A percentile compares a stretch with the other conserved stretches of the same genome.
Conservation (phyloP, 2,329 filamentous ascomycete genomes). For the Calonectria ilicicola region DNA sequence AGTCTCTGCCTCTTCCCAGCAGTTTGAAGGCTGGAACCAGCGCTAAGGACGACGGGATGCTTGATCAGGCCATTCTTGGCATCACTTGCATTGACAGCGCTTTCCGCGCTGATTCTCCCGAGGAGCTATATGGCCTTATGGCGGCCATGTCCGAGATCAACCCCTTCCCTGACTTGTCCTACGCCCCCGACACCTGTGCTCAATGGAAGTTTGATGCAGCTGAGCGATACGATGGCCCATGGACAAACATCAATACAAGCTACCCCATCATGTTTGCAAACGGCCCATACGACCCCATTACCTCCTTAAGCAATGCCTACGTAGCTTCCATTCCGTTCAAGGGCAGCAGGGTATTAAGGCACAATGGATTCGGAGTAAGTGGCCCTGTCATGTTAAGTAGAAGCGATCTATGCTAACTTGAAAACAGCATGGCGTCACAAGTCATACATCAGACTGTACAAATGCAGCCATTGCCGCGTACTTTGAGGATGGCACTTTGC, state of each 20-base stretch:
- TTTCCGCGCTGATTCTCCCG: not conserved
- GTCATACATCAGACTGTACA: constrained; percentile 6
- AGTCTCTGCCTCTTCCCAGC: no score
- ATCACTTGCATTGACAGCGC: not conserved
- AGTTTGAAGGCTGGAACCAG: not conserved
- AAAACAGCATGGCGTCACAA: not conserved
- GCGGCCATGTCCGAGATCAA: not conserved
- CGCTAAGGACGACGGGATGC: no score
- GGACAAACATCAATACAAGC: not conserved
- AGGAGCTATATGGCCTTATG: not conserved
- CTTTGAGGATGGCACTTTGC: constrained; percentile 11
- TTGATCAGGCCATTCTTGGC: not conserved
- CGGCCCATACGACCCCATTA: not conserved
- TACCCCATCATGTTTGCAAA: not conserved
- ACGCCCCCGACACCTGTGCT: not conserved
- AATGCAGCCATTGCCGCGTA: not conserved
- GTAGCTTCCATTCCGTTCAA: not conserved
- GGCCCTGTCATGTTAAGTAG: not conserved
- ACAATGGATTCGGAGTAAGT: constrained; percentile 7
- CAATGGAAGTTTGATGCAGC: constrained; percentile 1
- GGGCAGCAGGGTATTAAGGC: not conserved
- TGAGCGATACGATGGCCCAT: not conserved
- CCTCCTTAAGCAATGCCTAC: not conserved
- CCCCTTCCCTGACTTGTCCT: not conserved
- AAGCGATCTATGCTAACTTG: not conserved